Evolutionary conservation across 306 rosid species (phyloP), one percentile per base, ranked within the genome.

Genomic region (Vigna unguiculata): DNA sequence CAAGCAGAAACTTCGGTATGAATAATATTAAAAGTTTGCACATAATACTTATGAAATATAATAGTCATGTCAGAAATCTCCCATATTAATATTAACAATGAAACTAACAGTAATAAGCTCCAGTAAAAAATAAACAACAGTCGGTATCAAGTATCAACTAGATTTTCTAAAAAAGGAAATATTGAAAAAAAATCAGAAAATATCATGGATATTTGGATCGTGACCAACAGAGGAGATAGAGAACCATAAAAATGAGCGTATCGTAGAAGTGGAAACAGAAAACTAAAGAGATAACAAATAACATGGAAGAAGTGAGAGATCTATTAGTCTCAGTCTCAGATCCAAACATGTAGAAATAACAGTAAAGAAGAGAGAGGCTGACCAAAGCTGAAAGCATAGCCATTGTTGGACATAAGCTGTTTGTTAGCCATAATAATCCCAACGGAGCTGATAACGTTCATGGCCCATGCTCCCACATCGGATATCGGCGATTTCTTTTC

Each of bases 391-490:
- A 93, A 93, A 61, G 86, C 96, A 40, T 89, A 93, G 16, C 98
- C 98, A 73, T 70, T 75, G 73, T 55, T 36, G 52, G 97, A 91
- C 98, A 93, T 93, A 81, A 91, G 98, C 84, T 90, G 91, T 80
- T 93, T 93, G 82, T 93, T 93, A 67, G 92, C 97, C 92, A 93
- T 93, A 63, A 93, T 93, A 61, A 93, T 90, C 21, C 97, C 96
- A 36, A 93, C 98, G 58, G 97, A 93, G 80, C 97, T 93, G 51
- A 93, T 75, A 30, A 93, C 85, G 80, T 93, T 93, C 96, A 91
- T 90, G 48, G 86, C 96, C 98, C 98, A 93, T 3, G 97, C 97
- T 78, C 97, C 97, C 6, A 93, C 79, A 73, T 91, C 91, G 5
- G 95, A 91, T 13, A 93, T 91, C 4, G 86, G 53, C 17, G 91